Percentiles rank a stretch among this genome's conserved stretches.
Conservation (phyloP, 2,329 filamentous ascomycete genomes). For the Penicillium digitatum region DNA sequence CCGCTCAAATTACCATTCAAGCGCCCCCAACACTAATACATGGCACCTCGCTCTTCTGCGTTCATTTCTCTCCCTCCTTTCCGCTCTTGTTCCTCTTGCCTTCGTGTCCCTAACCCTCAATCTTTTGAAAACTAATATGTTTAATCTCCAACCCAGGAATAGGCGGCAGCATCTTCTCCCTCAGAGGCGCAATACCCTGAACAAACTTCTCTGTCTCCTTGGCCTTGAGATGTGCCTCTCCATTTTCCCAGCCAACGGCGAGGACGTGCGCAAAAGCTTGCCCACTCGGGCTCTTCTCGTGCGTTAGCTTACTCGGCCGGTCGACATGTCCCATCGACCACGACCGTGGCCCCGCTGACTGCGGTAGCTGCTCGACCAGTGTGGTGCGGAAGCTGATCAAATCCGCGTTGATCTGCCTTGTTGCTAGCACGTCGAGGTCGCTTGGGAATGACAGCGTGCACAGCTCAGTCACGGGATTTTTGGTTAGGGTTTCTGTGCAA, state of each 20-base stretch:
- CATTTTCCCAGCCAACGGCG: constrained; percentile 52
- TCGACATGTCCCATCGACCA: constrained; percentile 39
- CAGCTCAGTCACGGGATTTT: constrained; percentile 50
- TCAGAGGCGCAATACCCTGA: constrained; percentile 40
- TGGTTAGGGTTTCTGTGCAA: constrained; percentile 28
- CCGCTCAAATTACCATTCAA: neutral
- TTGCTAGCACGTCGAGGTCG: constrained; percentile 28
- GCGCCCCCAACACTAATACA: neutral
- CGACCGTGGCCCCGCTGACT: constrained; percentile 25
- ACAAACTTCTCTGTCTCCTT: constrained; percentile 46
- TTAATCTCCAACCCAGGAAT: constrained; percentile 44
- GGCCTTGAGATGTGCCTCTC: constrained; percentile 49
- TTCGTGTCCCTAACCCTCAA: constrained; percentile 12
- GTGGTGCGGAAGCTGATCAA: constrained; percentile 40
- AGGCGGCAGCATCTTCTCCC: constrained; percentile 37
- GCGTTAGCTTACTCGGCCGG: constrained; percentile 30
- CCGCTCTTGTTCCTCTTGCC: neutral
- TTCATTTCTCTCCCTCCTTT: neutral
- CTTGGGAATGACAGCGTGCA: constrained; percentile 44
- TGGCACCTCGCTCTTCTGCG: neutral
- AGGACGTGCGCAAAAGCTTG: constrained; percentile 43
- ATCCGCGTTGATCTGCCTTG: constrained; percentile 28
- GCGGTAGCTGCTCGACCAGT: constrained; percentile 31
- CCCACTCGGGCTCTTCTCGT: constrained; percentile 38
- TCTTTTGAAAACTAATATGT: constrained; percentile 42